These are phyloP conservation scores for Flaveria robusta DNA, from an alignment of 129 eudicot species.

Conservation along the genomic window DNA sequence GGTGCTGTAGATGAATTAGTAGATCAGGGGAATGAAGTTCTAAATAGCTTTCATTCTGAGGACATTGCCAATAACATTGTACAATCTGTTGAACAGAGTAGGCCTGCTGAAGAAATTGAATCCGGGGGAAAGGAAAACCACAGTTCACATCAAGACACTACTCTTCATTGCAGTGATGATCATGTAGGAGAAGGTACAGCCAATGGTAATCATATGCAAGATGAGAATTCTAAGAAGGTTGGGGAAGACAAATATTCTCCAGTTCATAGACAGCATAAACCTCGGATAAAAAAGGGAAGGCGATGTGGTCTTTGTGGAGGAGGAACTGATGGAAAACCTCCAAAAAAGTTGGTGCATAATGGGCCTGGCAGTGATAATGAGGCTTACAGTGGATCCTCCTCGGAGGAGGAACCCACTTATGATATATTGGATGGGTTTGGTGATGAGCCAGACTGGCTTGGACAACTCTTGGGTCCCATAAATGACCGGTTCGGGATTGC, in stretches of 20 bases:
- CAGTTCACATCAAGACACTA: slow-evolving; percentile 31
- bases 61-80: slow-evolving; percentile 35
- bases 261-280: slow-evolving; percentile 37
- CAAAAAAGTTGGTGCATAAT: slow-evolving; percentile 58
- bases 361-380: slow-evolving; percentile 87
- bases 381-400: slow-evolving; percentile 85
- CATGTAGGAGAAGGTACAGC: slow-evolving; percentile 34
- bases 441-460: slow-evolving; percentile 97
- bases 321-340: slow-evolving; percentile 94
- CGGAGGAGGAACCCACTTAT: slow-evolving; percentile 77
- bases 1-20: slow-evolving; percentile 22
- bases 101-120: slow-evolving; percentile 33
- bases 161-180: slow-evolving; percentile 19
- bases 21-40: slow-evolving; percentile 44
- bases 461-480: slow-evolving; percentile 88
- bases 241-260: slow-evolving; percentile 31
- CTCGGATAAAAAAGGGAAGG: slow-evolving; percentile 73
- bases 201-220: slow-evolving; percentile 40
- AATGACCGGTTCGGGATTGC: slow-evolving; percentile 95
- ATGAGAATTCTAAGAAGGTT: slow-evolving; percentile 35
- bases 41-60: slow-evolving; percentile 32
- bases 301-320: slow-evolving; percentile 96
- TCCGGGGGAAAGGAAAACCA: slow-evolving; percentile 34
- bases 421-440: slow-evolving; percentile 97
- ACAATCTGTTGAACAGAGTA: slow-evolving; percentile 37